Conservation (phyloP, 2,329 filamentous ascomycete genomes). For the Diaporthe sp. region DNA sequence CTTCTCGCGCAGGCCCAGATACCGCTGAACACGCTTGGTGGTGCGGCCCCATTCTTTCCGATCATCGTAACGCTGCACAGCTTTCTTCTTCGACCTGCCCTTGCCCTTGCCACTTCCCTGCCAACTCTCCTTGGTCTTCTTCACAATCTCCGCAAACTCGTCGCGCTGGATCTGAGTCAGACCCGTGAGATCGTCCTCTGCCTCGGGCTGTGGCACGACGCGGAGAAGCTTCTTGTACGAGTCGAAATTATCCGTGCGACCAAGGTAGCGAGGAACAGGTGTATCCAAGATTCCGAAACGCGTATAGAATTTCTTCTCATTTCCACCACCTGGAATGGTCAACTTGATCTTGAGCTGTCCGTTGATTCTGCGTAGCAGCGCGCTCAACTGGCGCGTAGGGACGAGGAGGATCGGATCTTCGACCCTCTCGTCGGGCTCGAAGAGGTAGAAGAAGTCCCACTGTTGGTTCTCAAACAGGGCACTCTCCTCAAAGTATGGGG, state of each 20-base stretch:
- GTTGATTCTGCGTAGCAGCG: conserved; percentile 77
- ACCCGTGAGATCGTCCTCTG: conserved; percentile 52
- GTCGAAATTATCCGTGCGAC: conserved; percentile 64
- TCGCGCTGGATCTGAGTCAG: conserved; percentile 48
- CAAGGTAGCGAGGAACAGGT: conserved; percentile 78
- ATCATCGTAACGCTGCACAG: conserved; percentile 61
- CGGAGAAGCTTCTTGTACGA: conserved; percentile 50
- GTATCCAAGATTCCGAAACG: conserved; percentile 72
- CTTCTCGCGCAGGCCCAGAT: conserved; percentile 75
- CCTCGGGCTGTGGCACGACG: conserved; percentile 53
- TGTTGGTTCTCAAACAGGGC: conserved; percentile 69
- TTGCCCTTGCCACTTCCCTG: conserved; percentile 42
- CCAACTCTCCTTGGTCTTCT: conserved; percentile 45
- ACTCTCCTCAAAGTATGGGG: conserved; percentile 68
- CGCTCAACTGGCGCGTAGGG: conserved; percentile 74
- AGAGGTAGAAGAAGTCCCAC: conserved; percentile 85
- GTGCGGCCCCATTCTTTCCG: conserved; percentile 68
- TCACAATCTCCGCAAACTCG: conserved; percentile 63
- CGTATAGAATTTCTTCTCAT: conserved; percentile 70
- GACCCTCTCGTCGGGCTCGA: conserved; percentile 62
- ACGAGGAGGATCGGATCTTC: conserved; percentile 76
- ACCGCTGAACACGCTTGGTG: conserved; percentile 76
- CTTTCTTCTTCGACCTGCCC: conserved; percentile 63
- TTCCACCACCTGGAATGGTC: conserved; percentile 67
- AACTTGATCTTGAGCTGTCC: conserved; percentile 66